Base-by-base conservation (phyloP, 139 green algal species). In the Yamagishiella unicocca region DNA sequence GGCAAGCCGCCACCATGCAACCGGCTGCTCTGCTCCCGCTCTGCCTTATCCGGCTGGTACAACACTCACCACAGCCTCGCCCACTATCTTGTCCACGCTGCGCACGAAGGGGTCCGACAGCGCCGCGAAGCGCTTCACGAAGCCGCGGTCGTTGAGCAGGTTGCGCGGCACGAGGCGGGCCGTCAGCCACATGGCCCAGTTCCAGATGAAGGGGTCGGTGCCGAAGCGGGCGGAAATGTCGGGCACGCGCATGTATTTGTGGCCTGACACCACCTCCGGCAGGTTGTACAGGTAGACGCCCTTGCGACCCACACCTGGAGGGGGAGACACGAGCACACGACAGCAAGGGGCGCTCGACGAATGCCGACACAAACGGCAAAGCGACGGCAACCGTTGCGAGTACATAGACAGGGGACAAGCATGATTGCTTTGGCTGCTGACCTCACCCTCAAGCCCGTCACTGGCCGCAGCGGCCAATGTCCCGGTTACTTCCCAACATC, bases 211-310 rank as follows among this genome's bases (percentile, higher is more conserved):
- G 5, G 97, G 97, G 35, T 93, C 91, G 40, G 97, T 99, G 64
- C 95, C 97, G 84, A 99, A 99, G 38, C 97, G 93, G 0, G 97
- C 97, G 40, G 89, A 96, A n/a, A 99, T 93, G 79, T 90, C 96
- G 31, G 94, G 95, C 45, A 98, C 95, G 1, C 89, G 58, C 54
- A 97, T 86, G 72, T 93, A 92, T 90, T 95, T 92, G 87, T 94
- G 87, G 0, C 91, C 93, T 2, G 93, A 96, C 17, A 85, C 53
- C 6, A 97, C 93, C 88, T 99, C 96, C 9, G 96, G 96, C 73
- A 99, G 94, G 89, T 97, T 96, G 94, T 97, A 97, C 35, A 99
- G 87, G 81, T 94, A 99, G 1, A 92, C 81, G 38, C 90, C 90
- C 87, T 93, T 93, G 83, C 90, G 90, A 7, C 90, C 90, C 4